Base-by-base conservation (phyloP, 768 basidiomycete species). In the Pulveroboletus sp. region DNA sequence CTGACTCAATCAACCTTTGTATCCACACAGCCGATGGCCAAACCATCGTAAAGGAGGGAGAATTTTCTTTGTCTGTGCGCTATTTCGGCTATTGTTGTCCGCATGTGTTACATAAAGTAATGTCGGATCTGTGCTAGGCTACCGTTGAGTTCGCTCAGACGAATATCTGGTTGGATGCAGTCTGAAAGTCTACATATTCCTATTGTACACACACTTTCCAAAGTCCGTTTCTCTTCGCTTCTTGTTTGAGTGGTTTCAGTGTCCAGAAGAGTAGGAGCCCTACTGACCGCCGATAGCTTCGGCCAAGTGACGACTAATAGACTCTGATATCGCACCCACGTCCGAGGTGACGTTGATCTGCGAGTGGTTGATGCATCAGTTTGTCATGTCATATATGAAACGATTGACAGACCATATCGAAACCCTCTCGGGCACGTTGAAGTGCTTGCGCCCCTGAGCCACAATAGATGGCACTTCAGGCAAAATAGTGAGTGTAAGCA, bases 331-430 rank as follows among this genome's bases (percentile, higher is more conserved):
- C 1, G 77, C 75, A 2, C 70, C 71, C 25, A 62, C 64, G 46
- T 80, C 79, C 29, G 67, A 70, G 0, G 68, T 69, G 2, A 76
- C 78, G 50, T 77, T 79, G 50, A 81, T 78, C 79, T 81, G 39
- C 5, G 21, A 4, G 11, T 12, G n/a, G 17, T 42, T 19, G 4
- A 32, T 36, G 27, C 5, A 39, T 55, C n/a, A 55, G 31, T 23
- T 40, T 34, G 10, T 17, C 31, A 9, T 21, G 27, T 9, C 12
- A 11, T 11, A 9, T 29, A 29, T 29, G 8, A 29, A 11, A 29
- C 27, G n/a, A 52, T 50, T 25, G 50, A 67, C 62, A 31, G 31
- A 65, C 78, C 65, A 80, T 79, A 58, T 80, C 79, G 49, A 80
- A 81, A 6, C 79, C 78, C 53, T 81, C 67, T 5, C 69, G 51